These are phyloP conservation scores for Geotrichum cucujoidarum DNA, from an alignment of 1,139 yeast species.

Conservation along the genomic window DNA sequence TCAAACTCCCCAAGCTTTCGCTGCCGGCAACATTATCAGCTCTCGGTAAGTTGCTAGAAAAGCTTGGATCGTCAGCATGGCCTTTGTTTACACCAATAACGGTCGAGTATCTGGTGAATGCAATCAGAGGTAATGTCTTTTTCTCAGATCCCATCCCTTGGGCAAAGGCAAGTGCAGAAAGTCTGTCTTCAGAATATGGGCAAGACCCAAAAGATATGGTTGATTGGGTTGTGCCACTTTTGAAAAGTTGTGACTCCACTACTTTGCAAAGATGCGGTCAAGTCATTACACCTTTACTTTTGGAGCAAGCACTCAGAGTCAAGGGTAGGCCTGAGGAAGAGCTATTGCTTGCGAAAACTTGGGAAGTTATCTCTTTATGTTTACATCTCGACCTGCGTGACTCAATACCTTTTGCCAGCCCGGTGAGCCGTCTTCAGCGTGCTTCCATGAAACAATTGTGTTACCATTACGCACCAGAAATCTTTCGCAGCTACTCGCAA, in stretches of 20 bases:
- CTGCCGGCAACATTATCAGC: conserved; percentile 15
- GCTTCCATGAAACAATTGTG: conserved; percentile 15
- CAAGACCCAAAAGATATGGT: conserved; percentile 16
- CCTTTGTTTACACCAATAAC: conserved; percentile 15
- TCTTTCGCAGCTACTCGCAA: conserved; percentile 15
- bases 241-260: conserved; percentile 19
- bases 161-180: conserved; percentile 1
- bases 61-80: conserved; percentile 17
- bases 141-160: conserved; percentile 11
- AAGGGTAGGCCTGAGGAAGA: conserved; percentile 15
- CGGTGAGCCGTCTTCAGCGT: conserved; percentile 17
- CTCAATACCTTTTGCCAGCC: conserved; percentile 17
- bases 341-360: conserved; percentile 8
- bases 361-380: conserved; percentile 15
- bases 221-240: conserved; percentile 18
- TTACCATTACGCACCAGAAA: conserved; percentile 13
- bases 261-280: conserved; percentile 16
- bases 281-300: conserved; percentile 12
- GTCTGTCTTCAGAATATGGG: background rate
- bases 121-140: conserved; percentile 14
- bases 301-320: conserved; percentile 1
- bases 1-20: conserved; percentile 12
- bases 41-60: conserved; percentile 10
- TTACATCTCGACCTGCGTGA: conserved; percentile 13
- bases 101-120: conserved; percentile 13